Base-by-base conservation (phyloP, 306 rosid genomes). In the Prunus fruticosa region DNA sequence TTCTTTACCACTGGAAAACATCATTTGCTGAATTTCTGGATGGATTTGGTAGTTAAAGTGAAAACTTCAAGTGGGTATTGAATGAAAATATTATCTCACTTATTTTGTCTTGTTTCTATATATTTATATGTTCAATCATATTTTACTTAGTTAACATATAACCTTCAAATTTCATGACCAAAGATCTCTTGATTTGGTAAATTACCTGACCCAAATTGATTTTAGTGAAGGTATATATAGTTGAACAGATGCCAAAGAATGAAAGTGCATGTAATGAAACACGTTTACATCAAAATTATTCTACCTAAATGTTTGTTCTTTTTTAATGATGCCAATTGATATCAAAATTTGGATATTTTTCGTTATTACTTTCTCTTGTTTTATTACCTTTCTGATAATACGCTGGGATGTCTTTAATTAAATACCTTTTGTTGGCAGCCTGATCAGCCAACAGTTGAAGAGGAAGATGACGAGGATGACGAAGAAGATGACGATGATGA, bases 391-490 rank as follows among this genome's bases (percentile, higher is more conserved):
- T 60, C 16, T 64, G 38, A 46, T 27, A 54, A 12, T 50, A 11
- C 16, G 68, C 2, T 47, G 23, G 64, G 30, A 23, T 72, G 47
- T 34, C 32, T 54, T 22, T 66, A 5, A 28, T 51, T 19, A 19
- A 27, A 43, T 54, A 73, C 1, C 4, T 71, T 67, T 67, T 28
- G 46, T 57, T 46, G 52, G 72, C 83, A 91, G 98, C 73, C 85
- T 20, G 98, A 93, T 79, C 90, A 90, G 67, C 97, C 96, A 22
- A 75, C 89, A 32, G 86, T 92, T 25, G 97, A 94, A 73, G 97
- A 92, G 12, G 97, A 91, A 1, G 94, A 90, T 0, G 97, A 88
- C 0, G 97, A 88, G 0, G 97, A 93, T 0, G 97, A 91, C 0
- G 96, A 93, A 0, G 97, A 94, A 0, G 98, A 93, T 0, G 93